phyloP scores from a whole-genome alignment of 768 basidiomycete genomes.

The Crepidotus variabilis region DNA sequence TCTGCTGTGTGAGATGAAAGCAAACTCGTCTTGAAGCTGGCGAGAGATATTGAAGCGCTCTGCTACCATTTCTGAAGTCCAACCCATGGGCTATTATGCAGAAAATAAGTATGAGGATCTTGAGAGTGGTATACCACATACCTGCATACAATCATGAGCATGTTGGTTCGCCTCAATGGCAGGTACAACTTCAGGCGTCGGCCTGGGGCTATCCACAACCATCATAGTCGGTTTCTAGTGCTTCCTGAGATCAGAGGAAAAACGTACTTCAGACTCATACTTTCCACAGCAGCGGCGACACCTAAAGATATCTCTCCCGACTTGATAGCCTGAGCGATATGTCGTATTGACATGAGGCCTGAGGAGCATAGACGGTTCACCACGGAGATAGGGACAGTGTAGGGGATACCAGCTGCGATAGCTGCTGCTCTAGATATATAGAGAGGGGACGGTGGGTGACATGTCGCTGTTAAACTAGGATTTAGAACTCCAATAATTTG shows the following conservation, averaged over 20 bases:
- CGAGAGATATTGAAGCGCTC: constrained; percentile 73
- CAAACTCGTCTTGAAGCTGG: constrained; percentile 85
- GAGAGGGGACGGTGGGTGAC: constrained; percentile 77
- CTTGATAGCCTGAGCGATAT: constrained; percentile 84
- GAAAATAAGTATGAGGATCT: background rate
- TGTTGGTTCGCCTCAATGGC: constrained; percentile 53
- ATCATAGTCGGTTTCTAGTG: background rate
- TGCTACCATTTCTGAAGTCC: constrained; percentile 93
- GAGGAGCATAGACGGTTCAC: constrained; percentile 95
- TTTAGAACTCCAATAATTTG: background rate
- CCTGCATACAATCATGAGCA: constrained; percentile 77
- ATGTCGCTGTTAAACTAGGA: constrained; percentile 51
- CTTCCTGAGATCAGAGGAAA: background rate
- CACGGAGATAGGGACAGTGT: constrained; percentile 81
- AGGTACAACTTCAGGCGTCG: constrained; percentile 65
- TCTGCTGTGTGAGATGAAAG: constrained; percentile 81
- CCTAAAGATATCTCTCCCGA: constrained; percentile 84
- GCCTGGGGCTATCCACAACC: constrained; percentile 51
- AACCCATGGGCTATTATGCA: constrained; percentile 93
- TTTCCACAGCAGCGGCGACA: constrained; percentile 79
- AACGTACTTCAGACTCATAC: constrained; percentile 74
- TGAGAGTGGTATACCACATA: constrained; percentile 19
- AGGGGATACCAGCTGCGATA: constrained; percentile 84
- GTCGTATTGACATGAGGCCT: constrained; percentile 90
- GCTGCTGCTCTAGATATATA: constrained; percentile 86